Evolutionary conservation across 768 basidiomycete species (phyloP).

Genomic region (Suillus ampliporus): DNA sequence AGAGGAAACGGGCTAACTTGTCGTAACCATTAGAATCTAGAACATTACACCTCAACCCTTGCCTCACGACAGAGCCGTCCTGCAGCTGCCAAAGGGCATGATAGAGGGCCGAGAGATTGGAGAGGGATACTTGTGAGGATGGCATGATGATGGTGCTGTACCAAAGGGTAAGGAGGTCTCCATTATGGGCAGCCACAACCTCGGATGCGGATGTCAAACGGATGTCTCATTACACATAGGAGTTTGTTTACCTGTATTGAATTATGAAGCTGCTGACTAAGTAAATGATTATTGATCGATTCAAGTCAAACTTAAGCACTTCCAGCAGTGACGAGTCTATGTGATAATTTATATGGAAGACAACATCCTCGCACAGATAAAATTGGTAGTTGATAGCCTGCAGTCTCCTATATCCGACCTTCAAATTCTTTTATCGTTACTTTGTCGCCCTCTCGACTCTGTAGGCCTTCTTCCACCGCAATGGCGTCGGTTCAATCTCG

Average conservation of each 20-base stretch:
- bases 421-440: constrained; percentile 56
- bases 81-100: background rate
- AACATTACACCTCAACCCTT: background rate
- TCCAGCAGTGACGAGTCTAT: background rate
- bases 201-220: background rate
- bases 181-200: background rate
- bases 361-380: constrained; percentile 24
- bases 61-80: background rate
- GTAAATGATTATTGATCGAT: background rate
- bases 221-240: background rate
- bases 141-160: background rate
- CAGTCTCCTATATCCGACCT: constrained; percentile 55
- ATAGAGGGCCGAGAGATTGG: background rate
- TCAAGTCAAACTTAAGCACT: no score
- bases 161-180: background rate
- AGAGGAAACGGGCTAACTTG: background rate
- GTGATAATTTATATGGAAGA: constrained; percentile 11
- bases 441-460: constrained; percentile 61
- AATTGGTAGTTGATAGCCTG: constrained; percentile 50
- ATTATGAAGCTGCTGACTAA: background rate
- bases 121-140: background rate
- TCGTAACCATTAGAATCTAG: background rate
- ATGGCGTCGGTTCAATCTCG: constrained; percentile 50
- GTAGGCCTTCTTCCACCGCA: constrained; percentile 65
- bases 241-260: constrained; percentile 4